Conservation (phyloP, 2,329 filamentous ascomycete genomes). For the Epicoccum nigrum region DNA sequence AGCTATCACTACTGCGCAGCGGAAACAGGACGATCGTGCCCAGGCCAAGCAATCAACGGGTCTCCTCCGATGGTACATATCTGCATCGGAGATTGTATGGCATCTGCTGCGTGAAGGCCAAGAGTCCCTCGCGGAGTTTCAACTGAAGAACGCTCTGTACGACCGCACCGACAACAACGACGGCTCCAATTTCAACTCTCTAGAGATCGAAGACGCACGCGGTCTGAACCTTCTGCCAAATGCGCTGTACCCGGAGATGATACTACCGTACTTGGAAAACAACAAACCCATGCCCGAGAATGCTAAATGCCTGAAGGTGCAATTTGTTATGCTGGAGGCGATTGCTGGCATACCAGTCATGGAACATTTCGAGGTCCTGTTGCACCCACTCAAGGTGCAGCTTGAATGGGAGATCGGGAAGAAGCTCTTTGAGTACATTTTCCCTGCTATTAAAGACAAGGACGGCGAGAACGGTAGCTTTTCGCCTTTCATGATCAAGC, state of each 20-base stretch:
- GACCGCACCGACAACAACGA: conserved; percentile 97
- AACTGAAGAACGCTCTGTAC: conserved; percentile 88
- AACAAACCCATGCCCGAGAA: conserved; percentile 63
- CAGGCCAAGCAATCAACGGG: conserved; percentile 73
- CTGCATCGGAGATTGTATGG: conserved; percentile 96
- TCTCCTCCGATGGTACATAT: conserved; percentile 87
- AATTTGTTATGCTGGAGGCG: conserved; percentile 98
- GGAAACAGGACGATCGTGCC: conserved; percentile 73
- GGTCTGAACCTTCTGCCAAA: conserved; percentile 89
- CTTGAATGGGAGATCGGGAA: conserved; percentile 91
- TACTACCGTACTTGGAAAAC: conserved; percentile 81
- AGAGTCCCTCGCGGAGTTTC: conserved; percentile 89
- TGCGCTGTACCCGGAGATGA: conserved; percentile 94
- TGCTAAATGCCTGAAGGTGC: conserved; percentile 86
- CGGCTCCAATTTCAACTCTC: conserved; percentile 90
- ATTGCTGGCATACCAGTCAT: conserved; percentile 97
- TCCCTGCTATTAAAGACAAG: conserved; percentile 75
- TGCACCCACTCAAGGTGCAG: conserved; percentile 93
- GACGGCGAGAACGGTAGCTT: conserved; percentile 58
- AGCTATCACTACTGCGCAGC: conserved; percentile 94
- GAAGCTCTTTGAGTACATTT: conserved; percentile 95
- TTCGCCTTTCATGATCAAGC: conserved; percentile 66
- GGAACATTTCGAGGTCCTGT: conserved; percentile 92
- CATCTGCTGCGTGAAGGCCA: conserved; percentile 88
- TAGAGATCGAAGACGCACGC: conserved; percentile 85